These are phyloP conservation scores for Syzygium malaccense DNA, from an alignment of 441 rosid species.

Conservation along the genomic window DNA sequence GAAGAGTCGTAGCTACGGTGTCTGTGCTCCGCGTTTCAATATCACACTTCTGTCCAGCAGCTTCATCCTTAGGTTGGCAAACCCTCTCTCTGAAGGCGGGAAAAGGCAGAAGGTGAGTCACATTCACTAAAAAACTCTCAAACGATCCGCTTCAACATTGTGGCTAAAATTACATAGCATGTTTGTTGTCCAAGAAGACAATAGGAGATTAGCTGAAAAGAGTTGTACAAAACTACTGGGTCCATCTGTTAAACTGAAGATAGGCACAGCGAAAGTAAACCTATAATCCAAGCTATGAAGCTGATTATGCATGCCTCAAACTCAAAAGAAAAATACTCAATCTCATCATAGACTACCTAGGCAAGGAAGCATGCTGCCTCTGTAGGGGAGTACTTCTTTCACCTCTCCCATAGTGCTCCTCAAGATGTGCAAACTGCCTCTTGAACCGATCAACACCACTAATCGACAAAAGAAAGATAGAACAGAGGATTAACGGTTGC, in stretches of 20 bases:
- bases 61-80: constrained; percentile 44
- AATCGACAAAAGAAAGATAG: neutral
- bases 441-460: constrained; percentile 99
- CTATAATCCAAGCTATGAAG: neutral
- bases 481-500: neutral
- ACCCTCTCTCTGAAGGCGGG: constrained; percentile 63
- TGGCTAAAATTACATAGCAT: neutral
- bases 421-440: constrained; percentile 95
- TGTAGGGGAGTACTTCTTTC: constrained; percentile 67
- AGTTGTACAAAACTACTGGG: neutral
- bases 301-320: neutral
- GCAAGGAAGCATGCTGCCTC: constrained; percentile 94
- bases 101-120: neutral
- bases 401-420: constrained; percentile 83
- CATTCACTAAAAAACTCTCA: neutral
- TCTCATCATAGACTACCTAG: constrained; percentile 44
- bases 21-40: constrained; percentile 38
- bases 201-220: neutral
- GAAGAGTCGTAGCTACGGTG: constrained; percentile 45
- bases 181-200: neutral
- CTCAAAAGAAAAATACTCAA: neutral
- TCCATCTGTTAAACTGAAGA: neutral
- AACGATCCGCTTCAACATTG: neutral
- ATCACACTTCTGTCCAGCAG: constrained; percentile 26
- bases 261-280: neutral